Percentiles rank a stretch among this genome's conserved stretches.
Conservation (phyloP, 768 basidiomycete genomes). For the Serpula lacrymans region DNA sequence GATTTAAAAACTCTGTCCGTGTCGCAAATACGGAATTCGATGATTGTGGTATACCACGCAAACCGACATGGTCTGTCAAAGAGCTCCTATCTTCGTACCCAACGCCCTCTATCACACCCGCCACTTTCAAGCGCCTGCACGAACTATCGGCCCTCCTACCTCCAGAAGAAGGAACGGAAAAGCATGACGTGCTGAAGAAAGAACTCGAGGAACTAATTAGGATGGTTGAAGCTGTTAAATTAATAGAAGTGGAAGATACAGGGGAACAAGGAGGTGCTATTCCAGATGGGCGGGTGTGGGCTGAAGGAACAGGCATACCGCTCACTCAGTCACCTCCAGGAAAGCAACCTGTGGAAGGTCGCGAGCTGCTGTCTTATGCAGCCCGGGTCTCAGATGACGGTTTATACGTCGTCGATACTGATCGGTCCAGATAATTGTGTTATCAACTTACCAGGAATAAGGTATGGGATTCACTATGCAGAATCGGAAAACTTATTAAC, state of each 20-base stretch:
- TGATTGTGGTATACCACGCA: constrained; percentile 57
- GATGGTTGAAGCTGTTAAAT: constrained; percentile 78
- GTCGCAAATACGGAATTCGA: constrained; percentile 43
- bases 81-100: constrained; percentile 76
- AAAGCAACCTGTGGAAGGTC: constrained; percentile 6
- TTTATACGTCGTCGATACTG: constrained; percentile 61
- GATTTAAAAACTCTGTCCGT: constrained; percentile 3
- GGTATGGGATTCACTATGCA: too few species aligned
- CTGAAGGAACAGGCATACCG: constrained; percentile 32
- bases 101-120: constrained; percentile 53
- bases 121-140: constrained; percentile 62
- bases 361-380: constrained; percentile 48
- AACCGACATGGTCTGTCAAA: constrained; percentile 79
- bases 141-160: constrained; percentile 70
- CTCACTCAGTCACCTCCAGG: too few species aligned
- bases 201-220: constrained; percentile 71
- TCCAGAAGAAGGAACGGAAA: constrained; percentile 54
- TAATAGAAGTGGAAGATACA: constrained; percentile 43
- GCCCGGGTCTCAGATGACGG: constrained; percentile 42
- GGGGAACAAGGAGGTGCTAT: constrained; percentile 17
- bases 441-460: too few species aligned
- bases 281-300: constrained; percentile 43
- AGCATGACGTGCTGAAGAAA: constrained; percentile 46
- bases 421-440: constrained; percentile 23
- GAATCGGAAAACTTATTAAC: too few species aligned